Conservation (phyloP, 2,329 filamentous ascomycete species). For the Coniochaeta sp. region DNA sequence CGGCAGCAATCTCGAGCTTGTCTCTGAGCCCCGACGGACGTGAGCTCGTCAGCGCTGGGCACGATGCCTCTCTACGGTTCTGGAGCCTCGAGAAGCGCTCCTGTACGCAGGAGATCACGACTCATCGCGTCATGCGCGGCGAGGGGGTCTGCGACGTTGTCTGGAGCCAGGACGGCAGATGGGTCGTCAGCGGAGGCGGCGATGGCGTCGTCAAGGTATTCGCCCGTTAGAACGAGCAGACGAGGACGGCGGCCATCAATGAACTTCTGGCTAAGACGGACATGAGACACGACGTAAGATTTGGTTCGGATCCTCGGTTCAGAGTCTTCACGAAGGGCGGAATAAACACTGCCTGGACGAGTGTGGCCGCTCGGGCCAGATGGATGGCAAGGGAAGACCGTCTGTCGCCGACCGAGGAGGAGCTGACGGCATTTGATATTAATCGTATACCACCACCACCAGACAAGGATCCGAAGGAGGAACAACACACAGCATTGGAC, state of each 20-base stretch:
- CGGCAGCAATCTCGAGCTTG: constrained; percentile 83
- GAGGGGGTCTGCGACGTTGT: constrained; percentile 92
- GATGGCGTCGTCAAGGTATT: constrained; percentile 96
- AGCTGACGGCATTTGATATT: background rate
- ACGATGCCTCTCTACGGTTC: constrained; percentile 92
- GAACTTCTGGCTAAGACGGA: background rate
- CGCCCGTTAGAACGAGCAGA: constrained; percentile 35
- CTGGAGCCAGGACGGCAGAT: constrained; percentile 91
- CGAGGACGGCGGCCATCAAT: background rate
- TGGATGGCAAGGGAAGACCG: background rate
- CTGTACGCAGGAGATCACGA: constrained; percentile 92
- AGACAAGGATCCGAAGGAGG: background rate
- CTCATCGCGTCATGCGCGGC: constrained; percentile 87
- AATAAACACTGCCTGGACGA: background rate
- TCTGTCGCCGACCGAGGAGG: background rate
- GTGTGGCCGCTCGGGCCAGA: background rate
- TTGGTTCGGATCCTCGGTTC: background rate
- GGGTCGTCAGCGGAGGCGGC: constrained; percentile 89
- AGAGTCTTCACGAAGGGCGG: background rate
- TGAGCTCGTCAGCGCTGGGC: constrained; percentile 90
- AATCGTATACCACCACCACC: background rate
- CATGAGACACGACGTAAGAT: background rate
- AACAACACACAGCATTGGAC: background rate
- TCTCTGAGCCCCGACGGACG: constrained; percentile 88
- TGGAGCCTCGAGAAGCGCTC: constrained; percentile 95